Evolutionary conservation across 116 monocot genomes (phyloP).

Genomic region (Papilionanthe hybrid): DNA sequence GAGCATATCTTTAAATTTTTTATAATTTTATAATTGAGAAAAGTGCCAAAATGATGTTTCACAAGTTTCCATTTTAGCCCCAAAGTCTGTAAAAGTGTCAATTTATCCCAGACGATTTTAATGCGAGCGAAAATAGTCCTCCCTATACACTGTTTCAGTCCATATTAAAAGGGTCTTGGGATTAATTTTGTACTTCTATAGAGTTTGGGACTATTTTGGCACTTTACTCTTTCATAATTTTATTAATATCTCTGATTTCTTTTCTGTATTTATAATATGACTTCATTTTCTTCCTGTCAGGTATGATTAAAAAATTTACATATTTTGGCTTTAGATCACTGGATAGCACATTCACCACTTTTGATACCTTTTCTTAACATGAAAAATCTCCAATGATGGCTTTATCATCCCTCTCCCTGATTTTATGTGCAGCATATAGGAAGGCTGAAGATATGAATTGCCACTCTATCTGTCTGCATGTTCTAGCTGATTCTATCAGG

Average conservation of each 20-base stretch:
- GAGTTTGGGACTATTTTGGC: too few species aligned
- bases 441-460: slow-evolving; percentile 98
- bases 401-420: not conserved
- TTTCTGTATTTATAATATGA: not conserved
- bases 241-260: not conserved
- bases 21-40: not conserved
- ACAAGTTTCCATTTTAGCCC: too few species aligned
- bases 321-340: not conserved
- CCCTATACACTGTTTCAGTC: too few species aligned
- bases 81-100: too few species aligned
- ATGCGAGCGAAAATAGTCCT: too few species aligned
- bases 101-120: too few species aligned
- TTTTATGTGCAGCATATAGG: slow-evolving; percentile 65
- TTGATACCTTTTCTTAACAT: not conserved
- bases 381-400: not conserved
- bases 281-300: not conserved
- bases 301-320: not conserved
- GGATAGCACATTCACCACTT: not conserved
- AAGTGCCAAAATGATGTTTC: too few species aligned
- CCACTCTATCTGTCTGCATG: slow-evolving; percentile 93
- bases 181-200: too few species aligned
- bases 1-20: not conserved
- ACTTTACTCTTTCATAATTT: not conserved
- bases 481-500: slow-evolving; percentile 92
- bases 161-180: too few species aligned